phyloP scores from a whole-genome alignment of 306 rosid genomes.

The Castanospermum australe region DNA sequence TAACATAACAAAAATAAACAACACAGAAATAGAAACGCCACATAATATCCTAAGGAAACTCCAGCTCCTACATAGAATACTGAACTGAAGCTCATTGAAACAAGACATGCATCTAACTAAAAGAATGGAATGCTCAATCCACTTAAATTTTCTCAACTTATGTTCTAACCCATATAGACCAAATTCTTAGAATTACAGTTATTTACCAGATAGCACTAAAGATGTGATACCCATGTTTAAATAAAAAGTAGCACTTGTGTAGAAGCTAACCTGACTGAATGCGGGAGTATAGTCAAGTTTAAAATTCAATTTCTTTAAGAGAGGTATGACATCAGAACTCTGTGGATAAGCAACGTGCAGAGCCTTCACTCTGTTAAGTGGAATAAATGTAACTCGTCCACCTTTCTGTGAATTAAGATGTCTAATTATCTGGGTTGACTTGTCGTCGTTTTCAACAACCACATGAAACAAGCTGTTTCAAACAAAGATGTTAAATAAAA shows the following conservation, averaged over 20 bases:
- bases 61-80: background rate
- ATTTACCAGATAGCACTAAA: slow-evolving; percentile 5
- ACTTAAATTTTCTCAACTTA: background rate
- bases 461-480: slow-evolving; percentile 91
- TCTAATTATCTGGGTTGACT: slow-evolving; percentile 88
- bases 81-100: background rate
- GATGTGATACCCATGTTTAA: background rate
- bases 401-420: slow-evolving; percentile 89
- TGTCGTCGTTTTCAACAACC: slow-evolving; percentile 92
- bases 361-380: slow-evolving; percentile 90
- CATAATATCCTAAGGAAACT: background rate
- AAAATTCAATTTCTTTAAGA: slow-evolving; percentile 70
- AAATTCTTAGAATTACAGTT: background rate
- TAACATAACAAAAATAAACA: background rate
- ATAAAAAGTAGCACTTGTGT: background rate
- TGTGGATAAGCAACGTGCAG: slow-evolving; percentile 73
- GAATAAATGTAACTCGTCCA: slow-evolving; percentile 95
- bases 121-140: background rate
- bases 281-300: slow-evolving; percentile 55
- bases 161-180: background rate
- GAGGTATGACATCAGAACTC: slow-evolving; percentile 89
- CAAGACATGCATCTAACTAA: background rate
- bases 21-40: background rate
- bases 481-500: slow-evolving; percentile 16
- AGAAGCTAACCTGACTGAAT: slow-evolving; percentile 80